phyloP scores from a whole-genome alignment of 2,329 filamentous ascomycete species.

The Aspergillus hiratsukae region DNA sequence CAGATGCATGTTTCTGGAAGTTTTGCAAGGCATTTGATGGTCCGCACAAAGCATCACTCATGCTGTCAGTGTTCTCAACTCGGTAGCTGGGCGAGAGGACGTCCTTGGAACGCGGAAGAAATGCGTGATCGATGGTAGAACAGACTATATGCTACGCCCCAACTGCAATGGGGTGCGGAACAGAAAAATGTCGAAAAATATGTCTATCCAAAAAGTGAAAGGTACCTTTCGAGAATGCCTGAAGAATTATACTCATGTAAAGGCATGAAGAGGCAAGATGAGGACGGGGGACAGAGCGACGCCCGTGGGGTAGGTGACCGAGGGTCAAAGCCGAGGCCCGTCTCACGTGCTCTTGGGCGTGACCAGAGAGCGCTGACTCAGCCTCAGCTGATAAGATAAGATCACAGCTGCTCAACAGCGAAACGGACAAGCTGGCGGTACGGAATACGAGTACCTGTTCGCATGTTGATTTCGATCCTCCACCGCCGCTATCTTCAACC shows the following conservation, averaged over 20 bases:
- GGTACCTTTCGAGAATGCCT: not conserved
- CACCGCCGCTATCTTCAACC: slow-evolving; percentile 2
- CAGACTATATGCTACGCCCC: not conserved
- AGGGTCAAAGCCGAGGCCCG: slow-evolving; percentile 16
- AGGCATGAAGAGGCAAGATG: not conserved
- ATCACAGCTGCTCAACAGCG: slow-evolving; percentile 13
- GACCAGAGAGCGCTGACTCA: slow-evolving; percentile 12
- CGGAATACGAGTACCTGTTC: slow-evolving; percentile 12
- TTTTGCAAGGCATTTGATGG: slow-evolving; percentile 71
- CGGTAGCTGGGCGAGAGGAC: not conserved
- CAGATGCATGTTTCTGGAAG: slow-evolving; percentile 64
- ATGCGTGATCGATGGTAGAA: not conserved
- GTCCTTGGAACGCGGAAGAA: not conserved
- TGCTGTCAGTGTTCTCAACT: slow-evolving; percentile 30
- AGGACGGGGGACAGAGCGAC: slow-evolving; percentile 3
- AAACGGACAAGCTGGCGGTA: slow-evolving; percentile 26
- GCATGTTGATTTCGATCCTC: slow-evolving; percentile 7
- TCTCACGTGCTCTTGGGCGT: slow-evolving; percentile 17
- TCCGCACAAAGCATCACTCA: slow-evolving; percentile 67
- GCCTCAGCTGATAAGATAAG: slow-evolving; percentile 26
- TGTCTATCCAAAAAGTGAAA: not conserved
- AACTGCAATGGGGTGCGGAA: not conserved
- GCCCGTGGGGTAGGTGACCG: slow-evolving; percentile 13
- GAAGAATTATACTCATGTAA: not conserved
- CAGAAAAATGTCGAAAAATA: not conserved